Conservation (phyloP, 192 early-diverging fungal genomes). For the Phlyctochytrium arcticum region DNA sequence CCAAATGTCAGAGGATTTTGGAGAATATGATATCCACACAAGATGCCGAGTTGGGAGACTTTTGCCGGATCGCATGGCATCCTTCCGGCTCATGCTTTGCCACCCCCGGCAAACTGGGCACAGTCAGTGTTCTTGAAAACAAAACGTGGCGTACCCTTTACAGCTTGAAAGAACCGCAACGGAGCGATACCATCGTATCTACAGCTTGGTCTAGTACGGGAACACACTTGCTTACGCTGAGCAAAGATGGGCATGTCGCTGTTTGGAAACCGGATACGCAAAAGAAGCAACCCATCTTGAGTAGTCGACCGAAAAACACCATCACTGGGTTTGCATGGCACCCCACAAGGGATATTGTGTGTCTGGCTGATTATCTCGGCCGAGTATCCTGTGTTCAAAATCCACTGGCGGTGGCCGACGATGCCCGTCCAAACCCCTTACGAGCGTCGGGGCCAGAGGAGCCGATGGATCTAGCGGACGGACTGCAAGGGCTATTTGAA, state of each 20-base stretch:
- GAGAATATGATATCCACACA: constrained; percentile 28
- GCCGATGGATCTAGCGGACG: too few relatives aligned
- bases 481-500: constrained; percentile 36
- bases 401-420: constrained; percentile 20
- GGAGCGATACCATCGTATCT: constrained; percentile 23
- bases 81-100: constrained; percentile 57
- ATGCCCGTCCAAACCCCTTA: too few relatives aligned
- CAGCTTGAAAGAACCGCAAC: constrained; percentile 17
- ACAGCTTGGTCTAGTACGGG: constrained; percentile 67
- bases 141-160: constrained; percentile 27
- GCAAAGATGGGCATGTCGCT: constrained; percentile 40
- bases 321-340: constrained; percentile 27
- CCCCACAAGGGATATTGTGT: constrained; percentile 17
- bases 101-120: constrained; percentile 44
- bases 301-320: neutral
- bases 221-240: constrained; percentile 52
- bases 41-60: constrained; percentile 40
- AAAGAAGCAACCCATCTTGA: constrained; percentile 10
- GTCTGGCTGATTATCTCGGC: constrained; percentile 18
- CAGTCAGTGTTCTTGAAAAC: constrained; percentile 14
- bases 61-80: constrained; percentile 54
- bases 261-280: constrained; percentile 54
- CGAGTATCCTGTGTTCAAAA: constrained; percentile 17
- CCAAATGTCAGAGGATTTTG: constrained; percentile 41
- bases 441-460: too few relatives aligned